These are phyloP conservation scores for Gastrolobium bilobum DNA, from an alignment of 306 rosid species.

Conservation along the genomic window DNA sequence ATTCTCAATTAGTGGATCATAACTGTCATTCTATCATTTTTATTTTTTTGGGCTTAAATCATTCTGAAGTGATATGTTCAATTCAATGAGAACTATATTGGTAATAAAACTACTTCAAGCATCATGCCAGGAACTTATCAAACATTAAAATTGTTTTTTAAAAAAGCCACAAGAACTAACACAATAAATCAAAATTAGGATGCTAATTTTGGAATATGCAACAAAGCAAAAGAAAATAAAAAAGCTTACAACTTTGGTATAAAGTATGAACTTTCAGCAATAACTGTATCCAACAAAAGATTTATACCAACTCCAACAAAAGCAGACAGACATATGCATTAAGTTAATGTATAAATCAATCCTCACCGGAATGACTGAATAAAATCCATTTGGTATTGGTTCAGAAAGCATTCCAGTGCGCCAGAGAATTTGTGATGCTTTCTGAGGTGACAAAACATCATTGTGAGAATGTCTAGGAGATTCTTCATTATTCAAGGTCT, in stretches of 20 bases:
- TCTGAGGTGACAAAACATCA: constrained; percentile 75
- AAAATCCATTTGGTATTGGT: constrained; percentile 95
- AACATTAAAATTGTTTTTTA: not conserved
- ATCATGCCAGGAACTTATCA: constrained; percentile 25
- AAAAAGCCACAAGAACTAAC: not conserved
- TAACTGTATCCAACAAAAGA: not conserved
- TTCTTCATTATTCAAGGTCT: constrained; percentile 64
- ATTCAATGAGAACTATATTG: not conserved
- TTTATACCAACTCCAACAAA: constrained; percentile 2
- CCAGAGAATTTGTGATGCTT: constrained; percentile 95
- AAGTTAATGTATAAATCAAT: constrained; percentile 28
- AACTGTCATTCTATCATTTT: not conserved
- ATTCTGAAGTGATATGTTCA: not conserved
- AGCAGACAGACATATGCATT: constrained; percentile 37
- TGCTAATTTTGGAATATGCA: constrained; percentile 33
- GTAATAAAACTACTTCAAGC: constrained; percentile 21
- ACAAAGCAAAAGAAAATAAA: constrained; percentile 9
- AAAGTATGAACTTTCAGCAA: constrained; percentile 30
- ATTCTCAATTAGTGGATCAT: not conserved
- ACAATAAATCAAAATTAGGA: not conserved
- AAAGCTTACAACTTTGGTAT: not conserved
- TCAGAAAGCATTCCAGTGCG: constrained; percentile 86
- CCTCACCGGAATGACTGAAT: constrained; percentile 90
- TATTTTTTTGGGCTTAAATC: not conserved
- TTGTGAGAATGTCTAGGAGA: constrained; percentile 62